A percentile compares a stretch with the other conserved stretches of the same genome.
Evolutionary conservation across 176 grass and related monocot species (phyloP).

Genomic region (Bolboschoenus planiculmis): DNA sequence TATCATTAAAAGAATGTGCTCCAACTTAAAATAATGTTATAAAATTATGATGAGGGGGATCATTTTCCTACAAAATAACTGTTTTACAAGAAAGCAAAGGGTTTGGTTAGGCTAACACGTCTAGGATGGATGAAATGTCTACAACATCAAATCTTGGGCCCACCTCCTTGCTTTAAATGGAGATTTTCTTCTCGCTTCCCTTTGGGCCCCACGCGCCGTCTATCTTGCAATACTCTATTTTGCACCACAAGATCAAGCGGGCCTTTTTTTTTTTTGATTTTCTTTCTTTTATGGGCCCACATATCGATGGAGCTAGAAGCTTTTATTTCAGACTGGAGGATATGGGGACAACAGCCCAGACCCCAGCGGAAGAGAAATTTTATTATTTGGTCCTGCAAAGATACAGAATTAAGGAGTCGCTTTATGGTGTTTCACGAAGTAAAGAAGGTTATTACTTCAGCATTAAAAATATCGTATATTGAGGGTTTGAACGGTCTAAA

Average conservation of each 20-base stretch:
- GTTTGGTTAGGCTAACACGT: slow-evolving; percentile 54
- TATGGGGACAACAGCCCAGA: neutral
- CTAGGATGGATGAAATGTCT: slow-evolving; percentile 52
- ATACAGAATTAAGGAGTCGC: too few relatives aligned
- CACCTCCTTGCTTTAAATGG: slow-evolving; percentile 24
- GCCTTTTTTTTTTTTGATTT: neutral
- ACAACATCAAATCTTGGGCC: slow-evolving; percentile 30
- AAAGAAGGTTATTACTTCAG: too few relatives aligned
- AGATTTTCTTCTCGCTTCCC: neutral
- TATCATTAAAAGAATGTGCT: neutral
- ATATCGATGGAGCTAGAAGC: neutral
- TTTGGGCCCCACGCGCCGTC: neutral
- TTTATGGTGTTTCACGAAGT: too few relatives aligned
- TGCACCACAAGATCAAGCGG: neutral
- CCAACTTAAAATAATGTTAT: neutral
- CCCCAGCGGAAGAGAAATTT: neutral
- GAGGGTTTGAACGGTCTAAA: too few relatives aligned
- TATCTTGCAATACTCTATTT: slow-evolving; percentile 3
- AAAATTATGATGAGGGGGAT: neutral
- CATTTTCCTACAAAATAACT: slow-evolving; percentile 13
- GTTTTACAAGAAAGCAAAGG: slow-evolving; percentile 17
- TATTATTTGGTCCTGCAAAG: too few relatives aligned
- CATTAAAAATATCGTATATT: too few relatives aligned
- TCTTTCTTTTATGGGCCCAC: neutral
- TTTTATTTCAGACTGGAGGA: neutral